phyloP scores from a whole-genome alignment of 768 basidiomycete genomes.

The Butyriboletus loyo region DNA sequence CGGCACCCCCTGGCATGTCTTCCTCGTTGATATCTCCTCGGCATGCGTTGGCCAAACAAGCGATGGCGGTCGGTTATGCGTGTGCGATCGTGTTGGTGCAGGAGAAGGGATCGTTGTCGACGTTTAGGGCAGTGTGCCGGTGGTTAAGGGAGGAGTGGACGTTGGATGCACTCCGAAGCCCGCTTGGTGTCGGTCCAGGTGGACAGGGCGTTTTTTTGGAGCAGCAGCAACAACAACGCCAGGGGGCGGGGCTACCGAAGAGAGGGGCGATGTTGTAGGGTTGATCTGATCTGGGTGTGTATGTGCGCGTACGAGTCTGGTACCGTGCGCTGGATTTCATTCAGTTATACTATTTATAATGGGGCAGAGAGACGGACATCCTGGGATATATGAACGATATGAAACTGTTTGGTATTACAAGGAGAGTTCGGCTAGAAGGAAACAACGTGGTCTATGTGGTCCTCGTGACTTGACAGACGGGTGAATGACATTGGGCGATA shows the following conservation, averaged over 20 bases:
- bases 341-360: neutral
- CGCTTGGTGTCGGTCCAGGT: conserved; percentile 20
- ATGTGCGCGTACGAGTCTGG: neutral
- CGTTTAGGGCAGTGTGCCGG: conserved; percentile 76
- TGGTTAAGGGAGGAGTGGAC: conserved; percentile 70
- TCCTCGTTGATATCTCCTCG: conserved; percentile 26
- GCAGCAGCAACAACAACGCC: conserved; percentile 22
- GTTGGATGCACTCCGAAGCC: conserved; percentile 35
- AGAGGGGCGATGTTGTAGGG: conserved; percentile 30
- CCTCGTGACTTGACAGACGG: neutral
- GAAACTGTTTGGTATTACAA: no score
- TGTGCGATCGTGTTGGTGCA: conserved; percentile 77
- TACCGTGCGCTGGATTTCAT: neutral
- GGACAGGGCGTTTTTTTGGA: conserved; percentile 42
- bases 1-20: conserved; percentile 22
- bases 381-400: neutral
- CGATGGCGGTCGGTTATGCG: conserved; percentile 34
- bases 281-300: neutral
- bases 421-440: neutral
- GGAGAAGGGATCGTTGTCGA: conserved; percentile 88
- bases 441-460: neutral
- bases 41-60: conserved; percentile 26
- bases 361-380: neutral
- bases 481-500: neutral
- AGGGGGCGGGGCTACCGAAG: conserved; percentile 11